Conservation (phyloP, 495 filamentous ascomycete species). For the Penicillium bialowiezense region DNA sequence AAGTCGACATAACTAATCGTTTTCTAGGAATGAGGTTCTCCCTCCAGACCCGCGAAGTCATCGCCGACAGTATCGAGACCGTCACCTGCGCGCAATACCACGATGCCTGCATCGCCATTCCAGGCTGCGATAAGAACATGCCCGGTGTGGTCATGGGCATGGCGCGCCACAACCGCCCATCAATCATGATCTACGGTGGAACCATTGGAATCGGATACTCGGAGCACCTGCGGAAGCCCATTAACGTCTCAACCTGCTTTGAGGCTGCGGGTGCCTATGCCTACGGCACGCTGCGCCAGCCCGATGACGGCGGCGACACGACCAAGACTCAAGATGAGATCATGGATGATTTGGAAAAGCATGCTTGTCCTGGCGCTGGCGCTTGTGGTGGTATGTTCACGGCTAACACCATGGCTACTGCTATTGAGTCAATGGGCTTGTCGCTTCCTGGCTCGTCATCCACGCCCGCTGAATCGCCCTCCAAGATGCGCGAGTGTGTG, state of each 20-base stretch:
- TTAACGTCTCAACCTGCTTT: slow-evolving; percentile 90
- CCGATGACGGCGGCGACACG: slow-evolving; percentile 54
- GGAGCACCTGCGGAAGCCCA: slow-evolving; percentile 67
- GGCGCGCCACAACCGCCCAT: slow-evolving; percentile 88
- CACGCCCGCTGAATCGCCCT: slow-evolving; percentile 80
- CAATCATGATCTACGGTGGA: slow-evolving; percentile 84
- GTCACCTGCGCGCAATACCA: slow-evolving; percentile 86
- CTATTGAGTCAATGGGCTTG: slow-evolving; percentile 94
- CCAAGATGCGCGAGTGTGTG: slow-evolving; percentile 88
- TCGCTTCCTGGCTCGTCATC: slow-evolving; percentile 86
- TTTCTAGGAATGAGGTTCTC: slow-evolving; percentile 87
- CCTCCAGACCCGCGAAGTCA: slow-evolving; percentile 91
- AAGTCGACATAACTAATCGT: neutral
- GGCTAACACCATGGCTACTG: slow-evolving; percentile 96
- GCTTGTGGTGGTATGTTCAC: slow-evolving; percentile 99
- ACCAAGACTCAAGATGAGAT: slow-evolving; percentile 70
- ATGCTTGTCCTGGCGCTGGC: slow-evolving; percentile 87
- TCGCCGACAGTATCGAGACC: slow-evolving; percentile 92
- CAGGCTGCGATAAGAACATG: slow-evolving; percentile 99
- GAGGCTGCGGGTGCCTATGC: slow-evolving; percentile 86
- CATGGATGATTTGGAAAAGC: slow-evolving; percentile 78
- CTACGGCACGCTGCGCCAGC: slow-evolving; percentile 65
- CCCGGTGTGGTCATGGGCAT: slow-evolving; percentile 82
- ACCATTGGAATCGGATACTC: slow-evolving; percentile 86
- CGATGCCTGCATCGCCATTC: slow-evolving; percentile 92